These are phyloP conservation scores for Malbranchea zuffiana DNA, from an alignment of 2,329 filamentous ascomycete species.

Conservation along the genomic window DNA sequence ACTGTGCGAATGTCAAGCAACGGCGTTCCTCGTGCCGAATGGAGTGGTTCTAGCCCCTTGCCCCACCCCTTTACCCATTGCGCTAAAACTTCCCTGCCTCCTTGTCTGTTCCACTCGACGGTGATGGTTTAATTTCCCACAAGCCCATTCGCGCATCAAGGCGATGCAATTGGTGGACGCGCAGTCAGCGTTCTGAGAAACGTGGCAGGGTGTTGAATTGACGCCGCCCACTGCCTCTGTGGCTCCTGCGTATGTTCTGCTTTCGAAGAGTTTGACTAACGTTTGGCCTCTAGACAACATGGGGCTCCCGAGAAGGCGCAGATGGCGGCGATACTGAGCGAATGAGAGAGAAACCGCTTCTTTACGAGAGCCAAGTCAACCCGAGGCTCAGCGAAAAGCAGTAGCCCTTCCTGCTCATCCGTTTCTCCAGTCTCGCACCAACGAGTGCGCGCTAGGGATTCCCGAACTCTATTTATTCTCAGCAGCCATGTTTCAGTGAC, in stretches of 20 bases:
- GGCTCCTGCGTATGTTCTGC: constrained; percentile 4
- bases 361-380: constrained; percentile 1
- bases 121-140: constrained; percentile 6
- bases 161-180: neutral
- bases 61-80: constrained; percentile 1
- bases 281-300: constrained; percentile 56
- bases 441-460: no score
- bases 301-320: constrained; percentile 80
- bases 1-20: no score
- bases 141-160: neutral
- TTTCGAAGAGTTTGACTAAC: constrained; percentile 10
- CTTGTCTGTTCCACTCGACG: neutral
- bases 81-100: constrained; percentile 8
- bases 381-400: neutral
- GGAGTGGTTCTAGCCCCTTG: constrained; percentile 11
- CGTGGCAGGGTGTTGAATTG: constrained; percentile 1
- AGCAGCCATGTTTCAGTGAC: no score
- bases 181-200: no score
- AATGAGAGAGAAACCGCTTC: constrained; percentile 14
- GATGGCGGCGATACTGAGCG: constrained; percentile 49
- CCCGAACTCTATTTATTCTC: no score
- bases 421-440: neutral
- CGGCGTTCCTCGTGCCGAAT: constrained; percentile 5
- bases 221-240: neutral
- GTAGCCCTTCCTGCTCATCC: neutral